Evolutionary conservation across 257 asterid species (phyloP).

Genomic region (Solanum pimpinellifolium): DNA sequence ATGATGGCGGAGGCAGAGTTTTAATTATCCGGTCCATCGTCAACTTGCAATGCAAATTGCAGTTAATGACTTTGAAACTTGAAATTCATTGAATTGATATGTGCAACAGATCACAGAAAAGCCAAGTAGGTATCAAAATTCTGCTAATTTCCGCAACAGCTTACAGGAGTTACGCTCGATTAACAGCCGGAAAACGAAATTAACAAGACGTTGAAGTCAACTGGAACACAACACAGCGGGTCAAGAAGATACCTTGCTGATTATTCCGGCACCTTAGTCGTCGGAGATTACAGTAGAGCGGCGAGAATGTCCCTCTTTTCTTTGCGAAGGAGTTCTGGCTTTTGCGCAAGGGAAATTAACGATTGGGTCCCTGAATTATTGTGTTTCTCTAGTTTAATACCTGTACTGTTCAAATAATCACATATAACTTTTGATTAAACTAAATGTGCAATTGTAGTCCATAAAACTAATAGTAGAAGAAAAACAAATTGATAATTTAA

Average conservation of each 20-base stretch:
- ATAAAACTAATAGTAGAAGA: background rate
- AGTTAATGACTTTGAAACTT: background rate
- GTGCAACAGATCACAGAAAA: background rate
- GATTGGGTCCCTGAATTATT: background rate
- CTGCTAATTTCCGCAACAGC: background rate
- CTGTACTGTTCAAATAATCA: background rate
- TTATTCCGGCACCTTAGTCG: background rate
- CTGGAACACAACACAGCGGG: background rate
- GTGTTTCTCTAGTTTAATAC: background rate
- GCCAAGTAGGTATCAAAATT: background rate
- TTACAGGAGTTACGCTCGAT: background rate
- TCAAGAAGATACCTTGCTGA: background rate
- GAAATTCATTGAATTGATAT: background rate
- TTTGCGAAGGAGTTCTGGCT: background rate
- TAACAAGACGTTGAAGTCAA: background rate
- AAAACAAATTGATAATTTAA: background rate
- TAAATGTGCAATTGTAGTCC: background rate
- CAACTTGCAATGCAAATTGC: background rate
- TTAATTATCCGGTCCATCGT: constrained; percentile 13
- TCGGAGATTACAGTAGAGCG: background rate
- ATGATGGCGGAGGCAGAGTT: constrained; percentile 46
- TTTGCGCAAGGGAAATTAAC: background rate
- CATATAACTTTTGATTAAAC: background rate
- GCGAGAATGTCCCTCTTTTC: background rate
- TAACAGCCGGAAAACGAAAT: background rate